A percentile compares a stretch with the other conserved stretches of the same genome.
phyloP scores from a whole-genome alignment of 495 filamentous ascomycete genomes.

The Parathielavia appendiculata region DNA sequence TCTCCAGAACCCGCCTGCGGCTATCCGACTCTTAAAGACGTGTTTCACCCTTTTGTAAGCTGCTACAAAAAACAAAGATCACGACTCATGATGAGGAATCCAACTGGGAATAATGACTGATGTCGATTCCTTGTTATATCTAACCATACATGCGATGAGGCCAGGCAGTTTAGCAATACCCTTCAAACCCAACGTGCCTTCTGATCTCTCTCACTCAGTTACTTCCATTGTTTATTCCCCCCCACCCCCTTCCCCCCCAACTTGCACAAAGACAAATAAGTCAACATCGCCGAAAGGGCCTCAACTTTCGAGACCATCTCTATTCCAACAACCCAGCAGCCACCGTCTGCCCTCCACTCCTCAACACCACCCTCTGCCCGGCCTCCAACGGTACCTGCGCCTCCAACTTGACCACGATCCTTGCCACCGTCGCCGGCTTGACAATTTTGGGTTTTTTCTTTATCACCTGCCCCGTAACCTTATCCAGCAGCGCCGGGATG shows the following conservation, averaged over 20 bases:
- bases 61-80: too few relatives aligned
- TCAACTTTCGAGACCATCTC: slow-evolving; percentile 13
- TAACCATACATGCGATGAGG: too few relatives aligned
- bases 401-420: slow-evolving; percentile 64
- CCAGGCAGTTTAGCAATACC: too few relatives aligned
- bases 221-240: too few relatives aligned
- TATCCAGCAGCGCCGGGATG: slow-evolving; percentile 70
- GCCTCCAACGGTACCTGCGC: slow-evolving; percentile 71
- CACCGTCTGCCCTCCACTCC: slow-evolving; percentile 73
- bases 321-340: slow-evolving; percentile 82
- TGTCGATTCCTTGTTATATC: too few relatives aligned
- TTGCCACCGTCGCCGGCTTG: slow-evolving; percentile 63
- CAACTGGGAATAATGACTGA: too few relatives aligned
- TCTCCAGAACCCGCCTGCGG: slow-evolving; percentile 3
- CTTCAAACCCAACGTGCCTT: too few relatives aligned
- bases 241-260: neutral
- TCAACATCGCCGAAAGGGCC: slow-evolving; percentile 15
- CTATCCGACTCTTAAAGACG: slow-evolving; percentile 12
- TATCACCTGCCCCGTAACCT: slow-evolving; percentile 57
- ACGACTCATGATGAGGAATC: too few relatives aligned
- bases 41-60: neutral
- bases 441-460: slow-evolving; percentile 86
- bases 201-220: too few relatives aligned
- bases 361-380: slow-evolving; percentile 71
- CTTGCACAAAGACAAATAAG: neutral